phyloP scores from a whole-genome alignment of 768 basidiomycete genomes.

The Lepiota brunneoincarnata region DNA sequence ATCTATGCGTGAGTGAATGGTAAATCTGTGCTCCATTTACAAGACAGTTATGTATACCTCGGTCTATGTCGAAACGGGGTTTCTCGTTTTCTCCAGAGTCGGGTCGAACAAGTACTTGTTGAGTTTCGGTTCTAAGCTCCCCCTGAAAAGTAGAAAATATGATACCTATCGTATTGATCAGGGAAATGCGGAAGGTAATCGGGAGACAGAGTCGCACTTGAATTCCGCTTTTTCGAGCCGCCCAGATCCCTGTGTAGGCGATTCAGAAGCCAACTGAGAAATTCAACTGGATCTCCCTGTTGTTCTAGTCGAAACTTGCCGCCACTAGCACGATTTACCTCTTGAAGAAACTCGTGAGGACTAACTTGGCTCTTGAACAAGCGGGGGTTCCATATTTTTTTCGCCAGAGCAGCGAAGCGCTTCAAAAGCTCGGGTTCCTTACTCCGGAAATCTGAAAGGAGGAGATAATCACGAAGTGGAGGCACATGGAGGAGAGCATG shows the following conservation, averaged over 20 bases:
- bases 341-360: constrained; percentile 98
- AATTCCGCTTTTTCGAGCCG: constrained; percentile 89
- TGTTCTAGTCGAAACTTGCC: constrained; percentile 92
- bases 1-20: constrained; percentile 46
- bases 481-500: constrained; percentile 90
- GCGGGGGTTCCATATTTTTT: constrained; percentile 95
- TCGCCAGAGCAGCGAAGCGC: constrained; percentile 83
- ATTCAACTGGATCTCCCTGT: constrained; percentile 96
- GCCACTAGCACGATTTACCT: constrained; percentile 84
- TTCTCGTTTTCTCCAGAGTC: constrained; percentile 74
- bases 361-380: constrained; percentile 98
- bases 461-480: constrained; percentile 83
- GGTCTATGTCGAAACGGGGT: constrained; percentile 90
- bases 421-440: constrained; percentile 86
- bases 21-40: constrained; percentile 9
- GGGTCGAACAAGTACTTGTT: constrained; percentile 85
- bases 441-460: constrained; percentile 69
- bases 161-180: constrained; percentile 53
- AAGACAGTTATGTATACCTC: constrained; percentile 54
- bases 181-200: constrained; percentile 14
- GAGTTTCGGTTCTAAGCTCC: constrained; percentile 87
- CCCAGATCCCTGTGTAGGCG: constrained; percentile 90
- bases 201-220: constrained; percentile 56
- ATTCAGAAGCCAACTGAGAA: constrained; percentile 94
- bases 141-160: constrained; percentile 95